Evolutionary conservation across 306 rosid species (phyloP), one percentile per base, ranked within the genome.

Genomic region (Medicago ruthenica): DNA sequence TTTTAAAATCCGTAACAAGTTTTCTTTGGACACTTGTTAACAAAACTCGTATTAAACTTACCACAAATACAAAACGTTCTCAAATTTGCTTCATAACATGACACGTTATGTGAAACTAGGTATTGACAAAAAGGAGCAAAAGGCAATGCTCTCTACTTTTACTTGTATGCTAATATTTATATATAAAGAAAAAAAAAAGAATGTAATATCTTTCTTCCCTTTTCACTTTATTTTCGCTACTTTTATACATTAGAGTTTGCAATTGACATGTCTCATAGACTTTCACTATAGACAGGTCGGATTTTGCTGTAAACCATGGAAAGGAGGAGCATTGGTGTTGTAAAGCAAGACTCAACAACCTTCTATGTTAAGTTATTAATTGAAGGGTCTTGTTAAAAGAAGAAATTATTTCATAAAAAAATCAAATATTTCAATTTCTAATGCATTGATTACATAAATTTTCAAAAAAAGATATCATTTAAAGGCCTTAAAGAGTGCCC

Each of bases 261-360:
- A 65, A 40, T 65, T 55, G 24, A 65, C 67, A 61, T 63, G 69
- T 37, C 51, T 39, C 11, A 65, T 40, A 34, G 37, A 5, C 37
- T 34, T 34, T 34, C 1, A 65, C 9, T 65, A 65, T 42, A 17
- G 53, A 67, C 71, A 80, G 57, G 36, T 34, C 14, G 51, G 76
- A 67, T 63, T 21, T 44, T 66, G 68, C 64, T 66, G 54, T 63
- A 62, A 48, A 48, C 57, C 69, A 42, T 41, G 16, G 5, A 57
- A 79, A 65, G 21, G 20, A 15, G 10, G 9, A 15, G 40, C 40
- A 41, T 27, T 14, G 51, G 63, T 70, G 63, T 66, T 66, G 83
- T 71, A 66, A 79, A 79, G 75, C 20, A 66, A 66, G 68, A 8
- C 17, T 55, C 18, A 1, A 1, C 40, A 73, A 34, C 3, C 75